Conservation (phyloP, 2,329 filamentous ascomycete genomes). For the Talaromyces marneffei region DNA sequence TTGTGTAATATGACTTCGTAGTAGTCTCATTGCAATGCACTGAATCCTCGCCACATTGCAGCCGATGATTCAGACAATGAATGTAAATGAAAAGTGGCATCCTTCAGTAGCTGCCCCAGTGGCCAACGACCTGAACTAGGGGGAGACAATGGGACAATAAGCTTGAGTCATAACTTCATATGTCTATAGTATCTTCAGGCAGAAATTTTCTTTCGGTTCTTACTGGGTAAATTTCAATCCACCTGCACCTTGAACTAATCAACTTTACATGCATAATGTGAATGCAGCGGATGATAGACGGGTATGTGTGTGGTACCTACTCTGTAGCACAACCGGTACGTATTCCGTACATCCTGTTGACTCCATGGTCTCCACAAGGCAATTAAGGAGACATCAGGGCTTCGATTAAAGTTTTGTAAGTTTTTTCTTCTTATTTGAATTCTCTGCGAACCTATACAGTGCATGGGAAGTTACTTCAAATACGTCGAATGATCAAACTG, state of each 20-base stretch:
- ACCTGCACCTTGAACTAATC: neutral
- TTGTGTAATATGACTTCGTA: neutral
- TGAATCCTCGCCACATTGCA: neutral
- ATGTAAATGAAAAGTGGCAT: neutral
- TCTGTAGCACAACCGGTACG: neutral
- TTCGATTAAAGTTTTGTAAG: neutral
- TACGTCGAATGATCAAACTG: neutral
- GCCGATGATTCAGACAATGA: too few species aligned
- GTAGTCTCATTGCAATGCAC: neutral
- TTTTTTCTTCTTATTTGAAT: too few species aligned
- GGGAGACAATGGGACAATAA: neutral
- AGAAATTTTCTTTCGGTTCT: neutral
- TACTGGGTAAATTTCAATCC: neutral
- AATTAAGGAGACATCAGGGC: neutral
- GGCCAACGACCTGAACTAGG: neutral
- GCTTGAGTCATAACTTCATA: neutral
- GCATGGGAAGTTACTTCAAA: neutral
- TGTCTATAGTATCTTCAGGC: neutral
- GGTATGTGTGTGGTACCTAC: neutral
- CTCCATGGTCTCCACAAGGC: neutral
- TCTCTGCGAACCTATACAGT: neutral
- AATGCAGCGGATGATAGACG: too few species aligned
- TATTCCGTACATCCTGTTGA: neutral
- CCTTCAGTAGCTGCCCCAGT: neutral
- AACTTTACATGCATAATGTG: neutral